phyloP scores from a whole-genome alignment of 306 rosid genomes.

The Luffa acutangula region DNA sequence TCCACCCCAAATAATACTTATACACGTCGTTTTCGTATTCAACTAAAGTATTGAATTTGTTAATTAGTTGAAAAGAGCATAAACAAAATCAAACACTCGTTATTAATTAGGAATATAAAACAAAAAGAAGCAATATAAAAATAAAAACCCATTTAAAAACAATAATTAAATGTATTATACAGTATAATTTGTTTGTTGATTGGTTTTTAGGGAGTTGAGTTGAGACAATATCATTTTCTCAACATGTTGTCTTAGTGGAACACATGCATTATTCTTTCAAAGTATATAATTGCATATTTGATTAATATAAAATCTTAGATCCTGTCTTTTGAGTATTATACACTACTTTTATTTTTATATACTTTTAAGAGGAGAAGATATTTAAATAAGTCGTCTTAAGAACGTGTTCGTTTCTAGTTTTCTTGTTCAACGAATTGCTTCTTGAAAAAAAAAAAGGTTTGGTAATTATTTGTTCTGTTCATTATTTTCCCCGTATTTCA shows the following conservation, averaged over 20 bases:
- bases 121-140: neutral
- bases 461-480: too few relatives aligned
- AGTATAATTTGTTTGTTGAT: neutral
- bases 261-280: neutral
- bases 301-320: neutral
- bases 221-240: conserved; percentile 3
- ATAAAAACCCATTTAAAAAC: neutral
- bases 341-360: neutral
- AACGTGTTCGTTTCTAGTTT: neutral
- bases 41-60: neutral
- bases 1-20: neutral
- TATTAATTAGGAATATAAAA: neutral
- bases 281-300: neutral
- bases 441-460: neutral
- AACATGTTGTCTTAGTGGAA: neutral
- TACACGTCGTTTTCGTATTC: neutral
- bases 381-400: neutral
- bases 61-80: neutral
- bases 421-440: neutral
- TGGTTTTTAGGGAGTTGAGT: neutral
- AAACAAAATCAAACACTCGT: neutral
- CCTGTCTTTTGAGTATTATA: neutral
- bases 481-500: too few relatives aligned
- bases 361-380: neutral
- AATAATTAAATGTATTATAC: neutral